Evolutionary conservation across 2,329 filamentous ascomycete genomes (phyloP).

Genomic region (Alternaria sp.): DNA sequence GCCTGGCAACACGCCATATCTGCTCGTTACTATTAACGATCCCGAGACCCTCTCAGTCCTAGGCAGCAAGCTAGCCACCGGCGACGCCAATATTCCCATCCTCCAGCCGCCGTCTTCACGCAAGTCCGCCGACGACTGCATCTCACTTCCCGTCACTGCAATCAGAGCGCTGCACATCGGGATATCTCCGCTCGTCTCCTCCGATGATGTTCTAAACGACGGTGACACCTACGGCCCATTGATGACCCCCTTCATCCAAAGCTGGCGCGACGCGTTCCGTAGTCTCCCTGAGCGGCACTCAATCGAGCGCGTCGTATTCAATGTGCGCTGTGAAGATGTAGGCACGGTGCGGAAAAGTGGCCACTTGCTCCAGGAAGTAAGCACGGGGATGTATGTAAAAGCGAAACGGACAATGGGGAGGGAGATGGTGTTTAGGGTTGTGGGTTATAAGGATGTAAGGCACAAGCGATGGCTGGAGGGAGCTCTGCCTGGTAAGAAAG

Average conservation of each 20-base stretch:
- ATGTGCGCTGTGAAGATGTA: not conserved
- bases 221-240: not conserved
- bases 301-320: not conserved
- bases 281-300: not conserved
- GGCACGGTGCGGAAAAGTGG: not conserved
- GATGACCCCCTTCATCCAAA: not conserved
- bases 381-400: not conserved
- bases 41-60: not conserved
- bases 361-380: not conserved
- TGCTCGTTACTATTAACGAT: not conserved
- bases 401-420: not conserved
- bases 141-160: not conserved
- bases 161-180: not conserved
- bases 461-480: not conserved
- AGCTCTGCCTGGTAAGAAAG: not conserved
- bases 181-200: not conserved
- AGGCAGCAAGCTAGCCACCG: not conserved
- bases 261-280: not conserved
- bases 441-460: not conserved
- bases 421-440: not conserved
- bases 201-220: not conserved
- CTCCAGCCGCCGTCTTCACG: not conserved
- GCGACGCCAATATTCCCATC: not conserved
- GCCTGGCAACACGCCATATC: accelerated
- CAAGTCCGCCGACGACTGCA: not conserved